Conservation (phyloP, 106 monocot genomes). For the Allium cepa region DNA sequence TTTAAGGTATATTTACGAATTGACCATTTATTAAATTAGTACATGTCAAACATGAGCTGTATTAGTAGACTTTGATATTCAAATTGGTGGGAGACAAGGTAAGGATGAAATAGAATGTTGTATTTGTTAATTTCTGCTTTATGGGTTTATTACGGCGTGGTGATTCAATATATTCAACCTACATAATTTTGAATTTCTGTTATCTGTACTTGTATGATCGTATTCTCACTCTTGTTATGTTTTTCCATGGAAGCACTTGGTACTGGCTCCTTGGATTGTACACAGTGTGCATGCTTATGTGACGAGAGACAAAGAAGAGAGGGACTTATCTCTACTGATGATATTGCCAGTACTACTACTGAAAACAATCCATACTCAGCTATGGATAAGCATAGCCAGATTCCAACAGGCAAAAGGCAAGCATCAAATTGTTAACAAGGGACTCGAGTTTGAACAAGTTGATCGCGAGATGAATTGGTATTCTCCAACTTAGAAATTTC, state of each 20-base stretch:
- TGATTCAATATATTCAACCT: not conserved
- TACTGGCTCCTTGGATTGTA: conserved; percentile 8
- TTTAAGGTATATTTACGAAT: conserved; percentile 43
- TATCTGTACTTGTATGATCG: not conserved
- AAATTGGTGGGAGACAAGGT: not conserved
- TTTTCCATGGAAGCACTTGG: conserved; percentile 6
- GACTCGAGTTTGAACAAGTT: conserved; percentile 70
- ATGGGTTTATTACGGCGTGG: not conserved
- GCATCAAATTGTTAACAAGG: conserved; percentile 39
- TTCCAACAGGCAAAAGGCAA: conserved; percentile 43
- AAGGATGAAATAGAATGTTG: not conserved
- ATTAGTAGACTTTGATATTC: not conserved
- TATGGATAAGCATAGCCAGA: conserved; percentile 53
- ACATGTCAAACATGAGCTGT: not conserved
- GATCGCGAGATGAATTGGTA: conserved; percentile 61
- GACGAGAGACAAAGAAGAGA: conserved; percentile 2
- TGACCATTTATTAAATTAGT: not conserved
- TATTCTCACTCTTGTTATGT: not conserved
- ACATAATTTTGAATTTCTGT: not conserved
- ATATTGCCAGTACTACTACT: conserved; percentile 14
- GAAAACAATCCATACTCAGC: conserved; percentile 24
- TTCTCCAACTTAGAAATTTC: not conserved
- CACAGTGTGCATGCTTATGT: conserved; percentile 9
- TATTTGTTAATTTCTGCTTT: not conserved
- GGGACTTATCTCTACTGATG: conserved; percentile 3